These are phyloP conservation scores for Coemansia sp. DNA, from an alignment of 192 early-diverging fungal genomes.

Conservation along the genomic window DNA sequence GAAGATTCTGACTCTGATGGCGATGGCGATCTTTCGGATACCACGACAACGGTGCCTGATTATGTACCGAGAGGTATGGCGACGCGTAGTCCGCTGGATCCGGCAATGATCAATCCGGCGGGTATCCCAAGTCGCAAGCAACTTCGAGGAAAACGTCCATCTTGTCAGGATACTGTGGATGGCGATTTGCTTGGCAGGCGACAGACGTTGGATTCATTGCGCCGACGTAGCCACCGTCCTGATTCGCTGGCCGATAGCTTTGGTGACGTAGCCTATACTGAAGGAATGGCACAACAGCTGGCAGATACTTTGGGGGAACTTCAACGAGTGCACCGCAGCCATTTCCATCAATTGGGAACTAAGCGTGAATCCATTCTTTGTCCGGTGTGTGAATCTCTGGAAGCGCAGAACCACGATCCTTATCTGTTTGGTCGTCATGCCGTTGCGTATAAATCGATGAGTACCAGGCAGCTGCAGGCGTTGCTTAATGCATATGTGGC, in stretches of 20 bases:
- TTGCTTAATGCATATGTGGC: slow-evolving; percentile 50
- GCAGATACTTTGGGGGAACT: slow-evolving; percentile 43
- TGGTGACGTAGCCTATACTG: background rate
- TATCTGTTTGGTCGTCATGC: slow-evolving; percentile 47
- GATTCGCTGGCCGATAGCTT: background rate
- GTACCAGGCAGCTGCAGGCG: slow-evolving; percentile 38
- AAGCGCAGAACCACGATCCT: slow-evolving; percentile 51
- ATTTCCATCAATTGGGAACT: slow-evolving; percentile 20
- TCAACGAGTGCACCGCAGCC: slow-evolving; percentile 40
- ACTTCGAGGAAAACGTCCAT: background rate
- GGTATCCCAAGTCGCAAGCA: slow-evolving; percentile 11
- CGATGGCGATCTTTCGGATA: slow-evolving; percentile 34
- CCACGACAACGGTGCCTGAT: slow-evolving; percentile 45
- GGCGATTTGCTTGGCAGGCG: slow-evolving; percentile 31
- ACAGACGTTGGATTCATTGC: slow-evolving; percentile 32
- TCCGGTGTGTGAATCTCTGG: slow-evolving; percentile 35
- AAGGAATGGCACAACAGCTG: slow-evolving; percentile 33
- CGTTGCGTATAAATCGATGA: slow-evolving; percentile 38
- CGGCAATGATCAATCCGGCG: slow-evolving; percentile 28
- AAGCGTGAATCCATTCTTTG: background rate
- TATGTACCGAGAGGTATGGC: slow-evolving; percentile 1
- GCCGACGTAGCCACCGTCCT: slow-evolving; percentile 1
- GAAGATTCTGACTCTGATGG: background rate
- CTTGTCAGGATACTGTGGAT: background rate
- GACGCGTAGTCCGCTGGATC: slow-evolving; percentile 27